Conservation (phyloP, 1,139 yeast species). For the Hansenula sp. region DNA sequence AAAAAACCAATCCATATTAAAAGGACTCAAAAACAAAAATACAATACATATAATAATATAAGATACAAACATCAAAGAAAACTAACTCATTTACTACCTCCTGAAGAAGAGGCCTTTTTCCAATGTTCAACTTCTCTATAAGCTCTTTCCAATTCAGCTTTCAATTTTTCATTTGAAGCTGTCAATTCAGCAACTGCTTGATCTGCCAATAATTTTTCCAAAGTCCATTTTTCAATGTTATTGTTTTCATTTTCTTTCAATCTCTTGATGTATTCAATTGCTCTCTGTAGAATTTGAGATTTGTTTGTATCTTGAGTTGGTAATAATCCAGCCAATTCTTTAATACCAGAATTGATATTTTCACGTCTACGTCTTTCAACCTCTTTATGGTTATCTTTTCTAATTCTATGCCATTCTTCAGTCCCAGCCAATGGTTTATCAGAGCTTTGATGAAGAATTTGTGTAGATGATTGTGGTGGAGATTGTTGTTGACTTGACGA, state of each 20-base stretch:
- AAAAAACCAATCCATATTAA: neutral
- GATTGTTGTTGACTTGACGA: slow-evolving; percentile 23
- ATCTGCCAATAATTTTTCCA: slow-evolving; percentile 86
- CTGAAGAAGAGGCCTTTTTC: slow-evolving; percentile 38
- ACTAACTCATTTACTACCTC: neutral
- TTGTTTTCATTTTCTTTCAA: slow-evolving; percentile 85
- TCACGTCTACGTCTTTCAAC: slow-evolving; percentile 97
- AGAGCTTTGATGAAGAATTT: slow-evolving; percentile 14
- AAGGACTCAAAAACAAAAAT: neutral
- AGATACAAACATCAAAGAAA: neutral
- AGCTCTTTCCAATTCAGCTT: slow-evolving; percentile 81
- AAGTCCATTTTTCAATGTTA: slow-evolving; percentile 89
- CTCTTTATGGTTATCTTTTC: slow-evolving; percentile 93
- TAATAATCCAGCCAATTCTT: slow-evolving; percentile 65
- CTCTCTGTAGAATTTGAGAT: slow-evolving; percentile 82
- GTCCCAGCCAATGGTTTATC: slow-evolving; percentile 53
- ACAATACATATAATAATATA: neutral
- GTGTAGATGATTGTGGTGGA: slow-evolving; percentile 19
- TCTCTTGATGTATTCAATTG: slow-evolving; percentile 85
- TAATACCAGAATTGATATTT: slow-evolving; percentile 84
- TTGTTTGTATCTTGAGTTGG: slow-evolving; percentile 92
- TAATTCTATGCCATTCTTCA: slow-evolving; percentile 83
- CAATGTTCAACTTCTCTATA: slow-evolving; percentile 87
- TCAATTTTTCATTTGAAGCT: slow-evolving; percentile 74
- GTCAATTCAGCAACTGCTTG: slow-evolving; percentile 83